phyloP scores from a whole-genome alignment of 306 rosid genomes.

The Dalbergia cochinchinensis region DNA sequence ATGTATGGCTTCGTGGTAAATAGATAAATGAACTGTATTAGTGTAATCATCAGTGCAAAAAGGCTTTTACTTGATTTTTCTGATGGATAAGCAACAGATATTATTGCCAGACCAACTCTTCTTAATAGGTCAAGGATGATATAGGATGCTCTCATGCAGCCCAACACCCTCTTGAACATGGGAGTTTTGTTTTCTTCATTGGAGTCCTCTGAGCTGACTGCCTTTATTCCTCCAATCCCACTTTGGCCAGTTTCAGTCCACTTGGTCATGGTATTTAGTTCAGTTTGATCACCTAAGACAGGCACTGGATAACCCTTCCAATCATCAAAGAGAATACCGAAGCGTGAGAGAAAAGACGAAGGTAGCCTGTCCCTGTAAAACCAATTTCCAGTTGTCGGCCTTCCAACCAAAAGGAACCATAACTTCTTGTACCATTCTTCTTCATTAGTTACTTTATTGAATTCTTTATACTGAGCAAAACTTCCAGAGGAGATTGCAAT shows the following conservation, averaged over 20 bases:
- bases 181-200: constrained; percentile 56
- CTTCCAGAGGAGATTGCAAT: constrained; percentile 60
- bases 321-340: constrained; percentile 67
- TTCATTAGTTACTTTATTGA: constrained; percentile 43
- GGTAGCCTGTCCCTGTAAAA: constrained; percentile 59
- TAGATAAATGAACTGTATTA: constrained; percentile 58
- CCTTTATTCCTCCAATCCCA: constrained; percentile 52
- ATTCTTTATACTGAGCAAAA: constrained; percentile 63
- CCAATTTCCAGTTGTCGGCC: constrained; percentile 65
- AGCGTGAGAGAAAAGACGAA: constrained; percentile 59
- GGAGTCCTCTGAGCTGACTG: constrained; percentile 56
- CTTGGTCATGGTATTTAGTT: constrained; percentile 51
- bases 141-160: constrained; percentile 64
- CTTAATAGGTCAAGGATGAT: constrained; percentile 60
- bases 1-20: constrained; percentile 62
- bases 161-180: constrained; percentile 50
- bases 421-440: constrained; percentile 59
- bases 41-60: constrained; percentile 58
- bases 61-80: constrained; percentile 58
- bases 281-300: constrained; percentile 53
- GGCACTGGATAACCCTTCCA: constrained; percentile 59
- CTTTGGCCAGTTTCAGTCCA: constrained; percentile 53
- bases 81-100: constrained; percentile 62
- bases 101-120: constrained; percentile 64
- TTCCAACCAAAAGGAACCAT: constrained; percentile 55